Conservation (phyloP, 1,284 basidiomycete species). For the Cryptococcus hybrid region DNA sequence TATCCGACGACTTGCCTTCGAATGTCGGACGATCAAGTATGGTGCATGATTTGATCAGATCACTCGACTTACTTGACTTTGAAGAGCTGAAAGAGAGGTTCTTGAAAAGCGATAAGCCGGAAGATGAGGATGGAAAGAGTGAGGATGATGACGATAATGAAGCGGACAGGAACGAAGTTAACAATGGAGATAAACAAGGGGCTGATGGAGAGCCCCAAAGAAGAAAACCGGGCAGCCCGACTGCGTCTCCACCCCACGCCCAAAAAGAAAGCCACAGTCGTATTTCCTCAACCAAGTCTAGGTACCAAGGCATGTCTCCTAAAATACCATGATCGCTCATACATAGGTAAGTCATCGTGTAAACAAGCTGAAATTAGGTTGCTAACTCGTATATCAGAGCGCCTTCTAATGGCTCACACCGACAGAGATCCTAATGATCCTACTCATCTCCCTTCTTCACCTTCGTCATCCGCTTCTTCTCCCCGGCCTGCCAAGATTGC, state of each 20-base stretch:
- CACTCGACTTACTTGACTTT: conserved; percentile 58
- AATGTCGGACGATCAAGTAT: conserved; percentile 75
- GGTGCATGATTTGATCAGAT: conserved; percentile 69
- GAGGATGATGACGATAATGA: not conserved
- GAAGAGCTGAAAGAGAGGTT: conserved; percentile 2
- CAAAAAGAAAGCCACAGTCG: conserved; percentile 15
- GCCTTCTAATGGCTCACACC: not conserved
- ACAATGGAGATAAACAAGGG: not conserved
- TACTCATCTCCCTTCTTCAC: conserved; percentile 3
- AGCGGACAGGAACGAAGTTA: not conserved
- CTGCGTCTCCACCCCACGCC: not conserved
- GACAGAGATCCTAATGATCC: conserved; percentile 4
- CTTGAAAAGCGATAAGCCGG: not conserved
- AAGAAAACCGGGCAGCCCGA: not conserved
- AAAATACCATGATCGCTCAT: conserved; percentile 50
- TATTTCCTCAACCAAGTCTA: conserved; percentile 25
- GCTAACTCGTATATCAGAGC: conserved; percentile 50
- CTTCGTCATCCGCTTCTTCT: conserved; percentile 9
- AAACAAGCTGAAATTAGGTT: not conserved
- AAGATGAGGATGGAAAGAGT: not conserved
- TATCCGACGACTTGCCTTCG: conserved; percentile 63
- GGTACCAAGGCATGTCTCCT: conserved; percentile 40
- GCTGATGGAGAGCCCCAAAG: not conserved
- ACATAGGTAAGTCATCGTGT: conserved; percentile 39
- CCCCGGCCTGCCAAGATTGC: not conserved